These are phyloP conservation scores for Aspergillus japonicus DNA, from an alignment of 2,329 filamentous ascomycete species.

Conservation along the genomic window DNA sequence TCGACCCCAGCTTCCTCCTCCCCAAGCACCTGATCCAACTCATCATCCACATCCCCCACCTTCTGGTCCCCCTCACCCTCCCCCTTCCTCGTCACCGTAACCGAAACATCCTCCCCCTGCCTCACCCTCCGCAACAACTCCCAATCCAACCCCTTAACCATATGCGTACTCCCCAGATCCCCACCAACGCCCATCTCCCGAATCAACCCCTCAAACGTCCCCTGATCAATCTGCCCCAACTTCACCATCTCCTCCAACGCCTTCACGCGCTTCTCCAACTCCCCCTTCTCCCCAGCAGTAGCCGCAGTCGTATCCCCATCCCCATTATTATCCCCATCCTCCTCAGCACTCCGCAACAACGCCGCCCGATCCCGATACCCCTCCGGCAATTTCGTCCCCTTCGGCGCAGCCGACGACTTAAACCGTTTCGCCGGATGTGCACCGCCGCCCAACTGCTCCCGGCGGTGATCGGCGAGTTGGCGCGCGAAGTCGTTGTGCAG, in stretches of 20 bases:
- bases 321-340: constrained; percentile 36
- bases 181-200: constrained; percentile 76
- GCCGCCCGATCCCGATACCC: constrained; percentile 84
- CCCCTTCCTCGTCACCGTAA: constrained; percentile 37
- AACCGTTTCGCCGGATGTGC: constrained; percentile 65
- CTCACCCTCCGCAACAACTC: constrained; percentile 57
- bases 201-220: constrained; percentile 72
- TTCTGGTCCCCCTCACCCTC: constrained; percentile 31
- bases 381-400: constrained; percentile 73
- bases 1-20: constrained; percentile 33
- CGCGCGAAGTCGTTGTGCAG: constrained; percentile 67
- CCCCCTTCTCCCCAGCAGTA: constrained; percentile 23
- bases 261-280: constrained; percentile 66
- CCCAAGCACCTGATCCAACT: constrained; percentile 48
- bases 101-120: constrained; percentile 55
- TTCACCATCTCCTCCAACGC: constrained; percentile 80
- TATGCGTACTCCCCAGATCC: constrained; percentile 74
- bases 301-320: not conserved
- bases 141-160: constrained; percentile 90
- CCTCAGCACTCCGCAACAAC: constrained; percentile 57
- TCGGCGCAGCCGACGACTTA: constrained; percentile 71
- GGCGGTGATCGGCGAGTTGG: constrained; percentile 75
- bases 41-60: constrained; percentile 61
- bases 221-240: constrained; percentile 76
- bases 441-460: constrained; percentile 32